Evolutionary conservation across 495 filamentous ascomycete species (phyloP).

Genomic region (Chaetomium tenue): DNA sequence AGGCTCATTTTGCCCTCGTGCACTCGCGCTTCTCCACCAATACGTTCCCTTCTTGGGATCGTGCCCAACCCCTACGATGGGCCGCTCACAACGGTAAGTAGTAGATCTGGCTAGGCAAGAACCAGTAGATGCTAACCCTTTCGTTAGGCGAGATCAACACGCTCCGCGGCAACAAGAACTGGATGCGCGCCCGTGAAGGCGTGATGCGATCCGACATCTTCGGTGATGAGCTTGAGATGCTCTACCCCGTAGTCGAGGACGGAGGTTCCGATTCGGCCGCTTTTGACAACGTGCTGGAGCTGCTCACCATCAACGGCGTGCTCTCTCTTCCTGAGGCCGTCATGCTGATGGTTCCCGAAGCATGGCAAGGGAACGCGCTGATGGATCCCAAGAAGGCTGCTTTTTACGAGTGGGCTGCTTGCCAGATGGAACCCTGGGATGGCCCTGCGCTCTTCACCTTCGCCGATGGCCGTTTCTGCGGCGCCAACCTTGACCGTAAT

Average conservation of each 20-base stretch:
- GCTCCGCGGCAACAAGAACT: conserved; percentile 98
- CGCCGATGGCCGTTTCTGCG: conserved; percentile 95
- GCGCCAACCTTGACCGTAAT: conserved; percentile 98
- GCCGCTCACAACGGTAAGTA: conserved; percentile 89
- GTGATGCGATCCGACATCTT: conserved; percentile 92
- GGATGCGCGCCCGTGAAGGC: conserved; percentile 98
- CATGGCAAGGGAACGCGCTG: conserved; percentile 90
- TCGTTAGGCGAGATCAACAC: conserved; percentile 86
- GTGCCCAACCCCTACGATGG: conserved; percentile 95
- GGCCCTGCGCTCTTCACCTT: conserved; percentile 98
- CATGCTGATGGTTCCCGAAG: conserved; percentile 99
- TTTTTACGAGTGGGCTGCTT: conserved; percentile 99
- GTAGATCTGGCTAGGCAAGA: conserved; percentile 23
- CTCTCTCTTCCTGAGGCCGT: conserved; percentile 95
- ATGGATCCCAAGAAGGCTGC: conserved; percentile 97
- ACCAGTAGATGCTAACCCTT: conserved; percentile 38
- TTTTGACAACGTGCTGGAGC: conserved; percentile 96
- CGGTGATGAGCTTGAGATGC: conserved; percentile 82
- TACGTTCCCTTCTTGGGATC: conserved; percentile 99
- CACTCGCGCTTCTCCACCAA: conserved; percentile 99
- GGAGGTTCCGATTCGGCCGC: conserved; percentile 97
- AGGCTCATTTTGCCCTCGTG: conserved; percentile 95
- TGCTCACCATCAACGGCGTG: conserved; percentile 94
- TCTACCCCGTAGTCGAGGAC: conserved; percentile 97
- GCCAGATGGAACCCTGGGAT: conserved; percentile 99